Evolutionary conservation across 2,329 filamentous ascomycete species (phyloP), one percentile per base, ranked within the genome.

Genomic region (Fusarium mundagurra): DNA sequence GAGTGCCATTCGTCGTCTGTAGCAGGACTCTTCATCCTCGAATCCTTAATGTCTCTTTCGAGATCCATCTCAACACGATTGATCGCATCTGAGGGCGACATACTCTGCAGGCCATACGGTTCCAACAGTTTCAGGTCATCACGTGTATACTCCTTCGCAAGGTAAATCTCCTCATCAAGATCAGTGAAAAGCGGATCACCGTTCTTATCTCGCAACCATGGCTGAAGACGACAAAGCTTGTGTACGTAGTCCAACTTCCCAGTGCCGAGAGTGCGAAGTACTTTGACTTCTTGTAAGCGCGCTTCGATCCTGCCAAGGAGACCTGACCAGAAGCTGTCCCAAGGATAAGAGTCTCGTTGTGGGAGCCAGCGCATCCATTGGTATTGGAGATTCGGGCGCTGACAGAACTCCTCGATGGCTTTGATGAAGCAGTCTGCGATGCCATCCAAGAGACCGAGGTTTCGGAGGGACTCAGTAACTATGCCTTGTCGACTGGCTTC

Each of bases 341-440:
- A 79, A 8, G 74, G 71, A 8, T 76, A 70, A 3, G 65, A 61
- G 1, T 71, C 57, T 14, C 70, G 50, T 6, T 77, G 73, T 1
- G 86, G 86, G 5, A 88, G 77, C 67, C 83, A 88, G 57, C 80
- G 77, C 82, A 85, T 84, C 86, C 86, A 88, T 8, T 79, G 72
- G 64, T 84, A 87, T 45, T 78, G 80, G 6, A 88, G 77, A 1
- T 69, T 76, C 2, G 75, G 59, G 53, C 85, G 81, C 4, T 81
- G 29, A 69, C 82, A 85, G 33, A 88, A 81, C 48, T 84, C 68
- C 12, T 77, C 62, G 3, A 86, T 76, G 0, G 83, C 85, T 29
- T 78, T 75, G 13, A 83, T 59, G 64, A 88, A 86, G 0, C 81
- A 80, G 1, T 80, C 73, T 1, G 83, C 82, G 17, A 88, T 80